A percentile compares a stretch with the other conserved stretches of the same genome.
Conservation (phyloP, 2,329 filamentous ascomycete genomes). For the Neospermospora avenae region DNA sequence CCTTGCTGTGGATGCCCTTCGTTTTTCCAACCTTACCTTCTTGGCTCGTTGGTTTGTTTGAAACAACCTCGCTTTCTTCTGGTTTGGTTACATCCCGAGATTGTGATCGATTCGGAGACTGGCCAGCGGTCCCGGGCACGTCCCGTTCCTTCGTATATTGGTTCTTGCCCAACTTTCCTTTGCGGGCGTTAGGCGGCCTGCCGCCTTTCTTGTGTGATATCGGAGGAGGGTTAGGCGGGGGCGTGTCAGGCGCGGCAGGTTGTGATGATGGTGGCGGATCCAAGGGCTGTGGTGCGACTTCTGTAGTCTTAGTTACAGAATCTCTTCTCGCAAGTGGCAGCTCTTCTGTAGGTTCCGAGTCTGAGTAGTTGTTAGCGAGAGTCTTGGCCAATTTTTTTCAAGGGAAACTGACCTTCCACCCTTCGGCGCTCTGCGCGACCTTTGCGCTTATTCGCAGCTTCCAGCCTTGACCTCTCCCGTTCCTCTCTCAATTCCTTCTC, state of each 20-base stretch:
- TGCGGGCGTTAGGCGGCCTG: constrained; percentile 61
- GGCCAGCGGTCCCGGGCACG: constrained; percentile 46
- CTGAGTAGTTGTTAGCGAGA: constrained; percentile 42
- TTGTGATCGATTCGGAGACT: constrained; percentile 52
- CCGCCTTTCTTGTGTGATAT: constrained; percentile 59
- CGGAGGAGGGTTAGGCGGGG: constrained; percentile 41
- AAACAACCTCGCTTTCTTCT: constrained; percentile 49
- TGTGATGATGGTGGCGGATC: constrained; percentile 43
- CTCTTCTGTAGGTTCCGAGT: constrained; percentile 72
- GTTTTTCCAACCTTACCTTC: constrained; percentile 33
- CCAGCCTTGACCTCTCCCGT: constrained; percentile 67
- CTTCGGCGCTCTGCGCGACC: constrained; percentile 77
- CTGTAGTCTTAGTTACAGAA: constrained; percentile 32
- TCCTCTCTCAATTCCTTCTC: constrained; percentile 70
- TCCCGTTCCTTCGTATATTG: constrained; percentile 80
- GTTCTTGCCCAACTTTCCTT: constrained; percentile 67
- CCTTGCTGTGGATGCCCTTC: constrained; percentile 49
- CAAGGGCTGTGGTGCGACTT: constrained; percentile 31
- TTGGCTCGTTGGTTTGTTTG: constrained; percentile 36
- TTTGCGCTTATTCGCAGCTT: constrained; percentile 77
- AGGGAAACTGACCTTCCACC: constrained; percentile 63
- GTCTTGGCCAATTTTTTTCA: not conserved
- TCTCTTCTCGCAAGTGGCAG: constrained; percentile 48
- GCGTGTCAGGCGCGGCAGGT: constrained; percentile 45
- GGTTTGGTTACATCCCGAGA: constrained; percentile 39